Base-by-base conservation (phyloP, 352 stramenopile species). In the Phytopythium oedochilum region DNA sequence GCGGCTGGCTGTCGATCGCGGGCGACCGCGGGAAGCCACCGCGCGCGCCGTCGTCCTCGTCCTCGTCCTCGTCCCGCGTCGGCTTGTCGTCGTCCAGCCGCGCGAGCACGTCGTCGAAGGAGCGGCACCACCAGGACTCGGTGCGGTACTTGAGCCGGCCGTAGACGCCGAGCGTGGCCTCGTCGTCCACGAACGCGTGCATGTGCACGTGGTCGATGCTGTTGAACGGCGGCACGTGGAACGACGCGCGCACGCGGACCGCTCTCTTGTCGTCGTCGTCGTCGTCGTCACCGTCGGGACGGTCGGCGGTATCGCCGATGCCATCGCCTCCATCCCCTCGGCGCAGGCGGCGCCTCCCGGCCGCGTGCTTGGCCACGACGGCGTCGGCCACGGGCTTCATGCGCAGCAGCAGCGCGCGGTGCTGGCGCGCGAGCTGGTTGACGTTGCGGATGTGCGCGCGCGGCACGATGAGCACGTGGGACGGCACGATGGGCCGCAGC, bases 151-250 rank as follows among this genome's bases (percentile, higher is more conserved):
- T 94, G 59, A 94, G 88, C 11, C 74, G 70, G 14, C 80, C 78
- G 9, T 90, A 64, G 49, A 68, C 83, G 26, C 81, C 75, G 38
- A 88, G 82, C 32, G 78, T 70, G 23, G 73, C 64, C 40, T 82
- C 59, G 15, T 78, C 70, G 55, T 71, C 69, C 42, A 66, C 76
- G 54, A 95, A 93, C 18, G 82, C 83, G 65, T 95, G 85, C 83
- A 95, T 93, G 74, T 95, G 85, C 38, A 95, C 81, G 63, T 95
- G 85, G 63, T 95, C 85, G 61, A 95, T 95, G 61, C 80, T 92
- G 72, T 95, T 95, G 64, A 95, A 95, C 18, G 85, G 85, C 11
- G 85, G 85, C 22, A 72, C 83, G 62, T 94, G 85, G 63, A 94
- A 94, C 2, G 47, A 70, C 88, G 45, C 84, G 68, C n/a, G 53